Evolutionary conservation across 1,139 yeast species (phyloP).

Genomic region (Saccharomyces hybrid): DNA sequence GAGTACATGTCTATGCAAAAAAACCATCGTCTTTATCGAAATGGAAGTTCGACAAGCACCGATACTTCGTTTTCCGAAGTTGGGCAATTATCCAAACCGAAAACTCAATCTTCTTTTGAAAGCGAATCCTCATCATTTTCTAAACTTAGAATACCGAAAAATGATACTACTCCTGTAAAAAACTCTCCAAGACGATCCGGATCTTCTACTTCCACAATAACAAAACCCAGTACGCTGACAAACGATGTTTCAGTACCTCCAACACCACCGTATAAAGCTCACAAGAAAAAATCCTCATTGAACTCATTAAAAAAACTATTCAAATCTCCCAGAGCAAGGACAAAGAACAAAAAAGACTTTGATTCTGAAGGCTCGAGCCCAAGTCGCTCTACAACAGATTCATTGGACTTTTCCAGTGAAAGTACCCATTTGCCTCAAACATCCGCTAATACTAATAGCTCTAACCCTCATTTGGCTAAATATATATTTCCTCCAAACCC

Average conservation of each 20-base stretch:
- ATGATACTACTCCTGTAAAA: slow-evolving; percentile 1
- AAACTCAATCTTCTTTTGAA: slow-evolving; percentile 11
- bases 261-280: slow-evolving; percentile 14
- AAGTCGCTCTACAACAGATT: neutral
- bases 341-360: slow-evolving; percentile 3
- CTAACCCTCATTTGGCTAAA: slow-evolving; percentile 1
- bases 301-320: slow-evolving; percentile 27
- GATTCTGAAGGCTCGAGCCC: slow-evolving; percentile 1
- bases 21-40: neutral
- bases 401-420: slow-evolving; percentile 2
- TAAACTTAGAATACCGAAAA: neutral
- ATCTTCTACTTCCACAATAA: slow-evolving; percentile 2
- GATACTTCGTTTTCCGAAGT: slow-evolving; percentile 3
- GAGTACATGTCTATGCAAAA: neutral
- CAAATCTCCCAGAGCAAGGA: slow-evolving; percentile 20
- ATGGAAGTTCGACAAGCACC: slow-evolving; percentile 4
- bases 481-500: slow-evolving; percentile 13
- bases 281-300: slow-evolving; percentile 26
- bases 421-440: slow-evolving; percentile 3
- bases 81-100: slow-evolving; percentile 11
- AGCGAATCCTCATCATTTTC: slow-evolving; percentile 9
- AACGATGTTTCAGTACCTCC: slow-evolving; percentile 9
- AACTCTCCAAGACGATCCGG: neutral
- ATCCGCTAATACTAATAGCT: neutral
- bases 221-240: neutral